Evolutionary conservation across 106 monocot species (phyloP).

Genomic region (Dioscorea dumetorum): DNA sequence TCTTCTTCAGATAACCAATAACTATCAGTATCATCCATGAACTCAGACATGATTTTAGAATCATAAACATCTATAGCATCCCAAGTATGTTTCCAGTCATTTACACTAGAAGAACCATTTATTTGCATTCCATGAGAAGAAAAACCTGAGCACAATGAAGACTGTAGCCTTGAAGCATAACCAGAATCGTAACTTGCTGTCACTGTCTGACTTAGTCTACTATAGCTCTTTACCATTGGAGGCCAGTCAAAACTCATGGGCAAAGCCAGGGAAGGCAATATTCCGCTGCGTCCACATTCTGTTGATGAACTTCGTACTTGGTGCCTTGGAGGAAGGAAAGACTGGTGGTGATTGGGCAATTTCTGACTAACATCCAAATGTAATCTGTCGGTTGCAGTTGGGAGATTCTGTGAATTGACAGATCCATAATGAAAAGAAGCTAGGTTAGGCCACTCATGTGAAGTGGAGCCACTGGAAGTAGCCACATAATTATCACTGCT

Average conservation of each 20-base stretch:
- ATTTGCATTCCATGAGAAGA: conserved; percentile 33
- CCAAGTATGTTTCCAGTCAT: conserved; percentile 36
- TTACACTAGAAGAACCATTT: conserved; percentile 26
- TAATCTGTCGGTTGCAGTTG: conserved; percentile 57
- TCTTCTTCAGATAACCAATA: conserved; percentile 96
- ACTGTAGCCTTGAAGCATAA: conserved; percentile 29
- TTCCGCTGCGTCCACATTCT: conserved; percentile 34
- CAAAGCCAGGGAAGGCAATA: conserved; percentile 40
- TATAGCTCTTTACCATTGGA: conserved; percentile 59
- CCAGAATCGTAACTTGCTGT: conserved; percentile 41
- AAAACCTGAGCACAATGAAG: conserved; percentile 42
- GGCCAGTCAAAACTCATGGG: conserved; percentile 92
- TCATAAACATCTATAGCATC: conserved; percentile 45
- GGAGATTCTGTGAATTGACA: conserved; percentile 35
- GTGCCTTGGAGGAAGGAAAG: conserved; percentile 41
- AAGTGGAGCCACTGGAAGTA: conserved; percentile 21
- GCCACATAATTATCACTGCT: conserved; percentile 6
- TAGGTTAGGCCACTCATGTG: conserved; percentile 63
- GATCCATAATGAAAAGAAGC: conserved; percentile 32
- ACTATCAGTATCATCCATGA: conserved; percentile 70
- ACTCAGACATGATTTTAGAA: conserved; percentile 42
- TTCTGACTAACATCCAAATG: conserved; percentile 78
- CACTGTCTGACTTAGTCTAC: conserved; percentile 40
- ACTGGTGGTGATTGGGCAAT: conserved; percentile 40
- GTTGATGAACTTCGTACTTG: conserved; percentile 30